Conservation (phyloP, 345 rosid species). For the Populus tremula region DNA sequence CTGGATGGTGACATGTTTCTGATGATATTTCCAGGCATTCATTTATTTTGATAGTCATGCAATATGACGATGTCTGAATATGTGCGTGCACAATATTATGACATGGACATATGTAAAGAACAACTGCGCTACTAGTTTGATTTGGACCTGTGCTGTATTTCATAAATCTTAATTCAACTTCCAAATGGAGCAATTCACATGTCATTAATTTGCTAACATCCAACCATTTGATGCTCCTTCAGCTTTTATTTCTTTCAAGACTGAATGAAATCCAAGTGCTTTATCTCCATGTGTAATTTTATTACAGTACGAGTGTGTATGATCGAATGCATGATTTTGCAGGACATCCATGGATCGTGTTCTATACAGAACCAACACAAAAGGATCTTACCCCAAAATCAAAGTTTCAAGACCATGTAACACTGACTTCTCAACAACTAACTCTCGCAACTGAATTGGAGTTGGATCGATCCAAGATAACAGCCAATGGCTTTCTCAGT, state of each 20-base stretch:
- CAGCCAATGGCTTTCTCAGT: constrained; percentile 4
- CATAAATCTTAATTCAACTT: no score
- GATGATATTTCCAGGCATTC: neutral
- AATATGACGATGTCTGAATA: neutral
- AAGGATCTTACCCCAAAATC: neutral
- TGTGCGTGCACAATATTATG: neutral
- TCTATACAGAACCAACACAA: constrained; percentile 11
- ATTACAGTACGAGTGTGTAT: neutral
- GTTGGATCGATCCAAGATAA: constrained; percentile 1
- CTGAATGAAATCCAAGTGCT: neutral
- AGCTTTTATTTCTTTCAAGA: neutral
- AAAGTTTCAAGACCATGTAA: constrained; percentile 4
- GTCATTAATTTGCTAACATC: neutral
- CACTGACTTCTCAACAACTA: constrained; percentile 3
- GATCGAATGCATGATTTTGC: neutral
- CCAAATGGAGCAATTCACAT: neutral
- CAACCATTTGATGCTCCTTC: neutral
- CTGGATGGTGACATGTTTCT: neutral
- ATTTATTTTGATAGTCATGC: neutral
- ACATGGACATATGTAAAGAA: neutral
- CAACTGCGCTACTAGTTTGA: neutral
- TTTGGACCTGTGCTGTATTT: neutral
- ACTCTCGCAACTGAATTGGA: neutral
- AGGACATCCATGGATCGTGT: constrained; percentile 21
- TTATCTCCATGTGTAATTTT: neutral